phyloP scores from a whole-genome alignment of 83 land plant genomes.

The Larix sibirica region DNA sequence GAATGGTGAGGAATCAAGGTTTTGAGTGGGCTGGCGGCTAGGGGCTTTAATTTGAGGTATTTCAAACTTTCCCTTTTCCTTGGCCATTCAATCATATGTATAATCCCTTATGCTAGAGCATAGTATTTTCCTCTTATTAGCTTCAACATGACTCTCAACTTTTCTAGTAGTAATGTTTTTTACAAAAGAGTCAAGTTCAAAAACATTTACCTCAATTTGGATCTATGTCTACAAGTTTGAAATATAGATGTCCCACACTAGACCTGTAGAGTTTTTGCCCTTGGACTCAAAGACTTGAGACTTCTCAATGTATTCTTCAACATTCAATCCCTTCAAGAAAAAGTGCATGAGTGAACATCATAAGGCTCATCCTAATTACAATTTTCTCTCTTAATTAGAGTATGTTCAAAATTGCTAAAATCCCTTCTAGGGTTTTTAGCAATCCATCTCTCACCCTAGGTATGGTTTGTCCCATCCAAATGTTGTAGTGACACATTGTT shows the following conservation, averaged over 20 bases:
- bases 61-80: not conserved
- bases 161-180: not conserved
- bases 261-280: not conserved
- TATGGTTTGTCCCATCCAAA: not conserved
- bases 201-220: not conserved
- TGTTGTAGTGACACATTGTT: not conserved
- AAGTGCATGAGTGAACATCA: not conserved
- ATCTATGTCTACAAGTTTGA: not conserved
- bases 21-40: not conserved
- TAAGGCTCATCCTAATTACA: not conserved
- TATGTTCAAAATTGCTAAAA: not conserved
- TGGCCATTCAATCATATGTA: not conserved
- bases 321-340: not conserved
- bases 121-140: not conserved
- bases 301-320: not conserved
- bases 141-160: not conserved
- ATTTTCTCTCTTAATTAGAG: not conserved
- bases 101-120: not conserved
- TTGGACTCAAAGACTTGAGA: not conserved
- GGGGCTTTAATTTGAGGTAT: not conserved
- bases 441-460: not conserved
- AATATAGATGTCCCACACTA: not conserved
- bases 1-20: no score
- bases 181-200: no score
- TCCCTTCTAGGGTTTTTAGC: not conserved